phyloP scores from a whole-genome alignment of 2,329 filamentous ascomycete genomes.

The Fusarium stilboides region DNA sequence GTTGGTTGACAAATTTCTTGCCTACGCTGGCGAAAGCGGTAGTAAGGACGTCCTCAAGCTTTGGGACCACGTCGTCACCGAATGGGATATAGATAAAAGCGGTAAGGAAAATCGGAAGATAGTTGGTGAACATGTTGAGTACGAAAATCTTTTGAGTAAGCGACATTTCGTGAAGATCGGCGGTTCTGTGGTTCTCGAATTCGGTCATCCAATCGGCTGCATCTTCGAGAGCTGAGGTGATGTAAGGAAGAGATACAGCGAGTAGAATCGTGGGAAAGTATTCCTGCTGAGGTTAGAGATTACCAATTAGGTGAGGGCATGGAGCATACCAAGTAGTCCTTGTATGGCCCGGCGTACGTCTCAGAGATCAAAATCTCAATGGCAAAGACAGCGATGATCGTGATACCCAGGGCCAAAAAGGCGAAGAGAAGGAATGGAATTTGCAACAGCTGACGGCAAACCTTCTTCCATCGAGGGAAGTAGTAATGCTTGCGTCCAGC shows the following conservation, averaged over 20 bases:
- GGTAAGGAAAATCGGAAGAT: slow-evolving; percentile 81
- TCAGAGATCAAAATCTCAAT: slow-evolving; percentile 84
- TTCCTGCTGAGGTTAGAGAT: slow-evolving; percentile 64
- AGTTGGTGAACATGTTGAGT: slow-evolving; percentile 85
- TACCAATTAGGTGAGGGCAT: not conserved
- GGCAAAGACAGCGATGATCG: slow-evolving; percentile 79
- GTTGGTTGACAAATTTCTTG: slow-evolving; percentile 65
- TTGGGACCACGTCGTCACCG: slow-evolving; percentile 76
- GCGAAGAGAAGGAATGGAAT: slow-evolving; percentile 77
- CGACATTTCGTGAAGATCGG: slow-evolving; percentile 77
- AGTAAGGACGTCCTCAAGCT: slow-evolving; percentile 72
- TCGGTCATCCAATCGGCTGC: slow-evolving; percentile 76
- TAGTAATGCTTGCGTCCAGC: slow-evolving; percentile 73
- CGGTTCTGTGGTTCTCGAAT: slow-evolving; percentile 83
- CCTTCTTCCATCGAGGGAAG: slow-evolving; percentile 76
- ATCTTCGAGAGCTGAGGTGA: slow-evolving; percentile 73
- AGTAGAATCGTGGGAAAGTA: slow-evolving; percentile 81
- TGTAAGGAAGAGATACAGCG: slow-evolving; percentile 75
- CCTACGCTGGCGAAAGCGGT: slow-evolving; percentile 63
- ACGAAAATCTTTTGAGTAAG: slow-evolving; percentile 82
- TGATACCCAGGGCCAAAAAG: slow-evolving; percentile 70
- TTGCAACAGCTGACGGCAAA: slow-evolving; percentile 76
- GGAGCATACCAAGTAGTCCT: slow-evolving; percentile 71
- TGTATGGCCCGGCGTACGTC: slow-evolving; percentile 78
- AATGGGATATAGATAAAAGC: slow-evolving; percentile 87